Evolutionary conservation across 2,329 filamentous ascomycete species (phyloP).

Genomic region (Chrysosporium queenslandicum): DNA sequence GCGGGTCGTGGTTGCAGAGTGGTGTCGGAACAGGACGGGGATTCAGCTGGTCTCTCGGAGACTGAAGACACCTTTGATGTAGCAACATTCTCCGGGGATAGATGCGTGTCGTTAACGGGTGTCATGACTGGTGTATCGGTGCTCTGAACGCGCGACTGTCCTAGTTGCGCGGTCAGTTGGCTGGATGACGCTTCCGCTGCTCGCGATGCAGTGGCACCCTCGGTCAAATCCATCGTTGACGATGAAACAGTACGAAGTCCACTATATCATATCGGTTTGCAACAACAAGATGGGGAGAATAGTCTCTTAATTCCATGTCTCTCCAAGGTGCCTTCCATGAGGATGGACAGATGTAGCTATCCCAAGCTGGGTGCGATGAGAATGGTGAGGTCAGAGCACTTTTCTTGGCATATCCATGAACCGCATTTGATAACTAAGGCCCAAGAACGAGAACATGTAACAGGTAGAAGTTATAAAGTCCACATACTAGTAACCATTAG

Average conservation of each 20-base stretch:
- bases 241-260: neutral
- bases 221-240: neutral
- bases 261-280: neutral
- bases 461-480: too few species aligned
- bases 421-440: too few species aligned
- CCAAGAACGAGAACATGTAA: too few species aligned
- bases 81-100: slow-evolving; percentile 16
- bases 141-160: neutral
- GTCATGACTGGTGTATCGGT: neutral
- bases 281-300: too few species aligned
- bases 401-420: too few species aligned
- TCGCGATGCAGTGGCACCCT: neutral
- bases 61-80: slow-evolving; percentile 53
- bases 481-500: too few species aligned
- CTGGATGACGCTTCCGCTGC: neutral
- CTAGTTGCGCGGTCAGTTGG: slow-evolving; percentile 4
- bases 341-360: too few species aligned
- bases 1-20: slow-evolving; percentile 47
- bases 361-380: too few species aligned
- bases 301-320: too few species aligned
- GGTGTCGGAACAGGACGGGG: slow-evolving; percentile 35
- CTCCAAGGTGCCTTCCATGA: too few species aligned
- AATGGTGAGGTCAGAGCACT: too few species aligned
- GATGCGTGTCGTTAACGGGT: neutral
- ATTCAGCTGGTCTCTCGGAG: slow-evolving; percentile 53